A percentile compares a stretch with the other conserved stretches of the same genome.
Evolutionary conservation across 176 grass and related monocot species (phyloP).

Genomic region (Triticum timopheevii): DNA sequence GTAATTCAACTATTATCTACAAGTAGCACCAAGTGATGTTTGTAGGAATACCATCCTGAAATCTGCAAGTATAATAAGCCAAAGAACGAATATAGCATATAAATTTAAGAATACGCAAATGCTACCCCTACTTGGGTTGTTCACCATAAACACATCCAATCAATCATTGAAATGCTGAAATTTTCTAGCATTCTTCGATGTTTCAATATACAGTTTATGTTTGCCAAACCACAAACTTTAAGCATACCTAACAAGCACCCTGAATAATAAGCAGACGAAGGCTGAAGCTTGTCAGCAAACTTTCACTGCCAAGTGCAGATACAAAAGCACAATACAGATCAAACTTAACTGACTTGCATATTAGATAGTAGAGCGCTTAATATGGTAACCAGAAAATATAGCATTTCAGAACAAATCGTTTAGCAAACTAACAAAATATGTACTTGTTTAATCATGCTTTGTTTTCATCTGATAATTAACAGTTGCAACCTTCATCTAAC

Average conservation of each 20-base stretch:
- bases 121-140: neutral
- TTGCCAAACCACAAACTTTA: neutral
- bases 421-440: slow-evolving; percentile 10
- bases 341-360: neutral
- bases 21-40: neutral
- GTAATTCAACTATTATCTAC: slow-evolving; percentile 28
- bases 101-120: neutral
- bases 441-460: neutral
- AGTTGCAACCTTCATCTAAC: slow-evolving; percentile 1
- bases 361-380: neutral
- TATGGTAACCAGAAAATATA: neutral
- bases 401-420: neutral
- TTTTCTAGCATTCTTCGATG: neutral
- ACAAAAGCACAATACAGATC: neutral
- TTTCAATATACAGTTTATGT: neutral
- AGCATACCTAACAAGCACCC: neutral
- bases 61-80: neutral
- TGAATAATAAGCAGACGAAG: neutral
- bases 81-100: neutral
- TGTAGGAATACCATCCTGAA: neutral
- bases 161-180: neutral
- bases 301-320: slow-evolving; percentile 6
- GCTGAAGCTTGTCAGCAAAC: neutral
- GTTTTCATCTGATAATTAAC: slow-evolving; percentile 4
- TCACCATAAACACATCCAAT: neutral